A percentile compares a stretch with the other conserved stretches of the same genome.
Evolutionary conservation across 352 stramenopile genomes (phyloP).

Genomic region (Elongisporangium prolatum): DNA sequence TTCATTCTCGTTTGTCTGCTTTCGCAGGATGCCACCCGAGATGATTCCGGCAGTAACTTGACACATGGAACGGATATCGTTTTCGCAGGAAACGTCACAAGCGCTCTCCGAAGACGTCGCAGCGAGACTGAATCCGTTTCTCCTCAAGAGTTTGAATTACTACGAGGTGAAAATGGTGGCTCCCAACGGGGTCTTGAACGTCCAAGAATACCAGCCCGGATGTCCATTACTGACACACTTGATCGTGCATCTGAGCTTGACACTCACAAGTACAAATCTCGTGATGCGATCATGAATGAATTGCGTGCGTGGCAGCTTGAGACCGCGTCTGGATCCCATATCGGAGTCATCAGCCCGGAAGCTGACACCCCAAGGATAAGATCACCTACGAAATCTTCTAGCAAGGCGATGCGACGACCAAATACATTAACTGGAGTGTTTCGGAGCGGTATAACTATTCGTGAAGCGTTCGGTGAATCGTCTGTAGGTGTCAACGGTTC

Average conservation of each 20-base stretch:
- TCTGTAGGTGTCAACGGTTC: neutral
- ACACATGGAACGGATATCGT: constrained; percentile 87
- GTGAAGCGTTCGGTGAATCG: constrained; percentile 58
- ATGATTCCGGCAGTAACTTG: constrained; percentile 71
- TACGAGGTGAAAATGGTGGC: neutral
- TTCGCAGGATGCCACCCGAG: constrained; percentile 10
- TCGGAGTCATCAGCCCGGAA: constrained; percentile 23
- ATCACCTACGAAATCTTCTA: constrained; percentile 2
- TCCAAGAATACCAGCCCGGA: constrained; percentile 49
- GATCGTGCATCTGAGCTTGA: constrained; percentile 67
- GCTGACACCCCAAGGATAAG: constrained; percentile 2
- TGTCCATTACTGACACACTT: constrained; percentile 79
- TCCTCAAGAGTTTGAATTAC: neutral
- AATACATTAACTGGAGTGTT: constrained; percentile 51
- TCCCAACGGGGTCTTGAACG: constrained; percentile 17
- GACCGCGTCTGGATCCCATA: constrained; percentile 26
- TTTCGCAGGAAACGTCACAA: constrained; percentile 87
- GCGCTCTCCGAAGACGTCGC: constrained; percentile 62
- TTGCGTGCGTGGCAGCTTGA: constrained; percentile 67
- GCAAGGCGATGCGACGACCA: constrained; percentile 25
- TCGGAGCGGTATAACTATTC: constrained; percentile 26
- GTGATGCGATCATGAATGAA: constrained; percentile 59
- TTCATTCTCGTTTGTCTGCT: neutral
- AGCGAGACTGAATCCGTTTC: constrained; percentile 47
- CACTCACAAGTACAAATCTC: constrained; percentile 47